Evolutionary conservation across 2,329 filamentous ascomycete genomes (phyloP), one percentile per base, ranked within the genome.

Genomic region (Colletotrichum eremochloae): DNA sequence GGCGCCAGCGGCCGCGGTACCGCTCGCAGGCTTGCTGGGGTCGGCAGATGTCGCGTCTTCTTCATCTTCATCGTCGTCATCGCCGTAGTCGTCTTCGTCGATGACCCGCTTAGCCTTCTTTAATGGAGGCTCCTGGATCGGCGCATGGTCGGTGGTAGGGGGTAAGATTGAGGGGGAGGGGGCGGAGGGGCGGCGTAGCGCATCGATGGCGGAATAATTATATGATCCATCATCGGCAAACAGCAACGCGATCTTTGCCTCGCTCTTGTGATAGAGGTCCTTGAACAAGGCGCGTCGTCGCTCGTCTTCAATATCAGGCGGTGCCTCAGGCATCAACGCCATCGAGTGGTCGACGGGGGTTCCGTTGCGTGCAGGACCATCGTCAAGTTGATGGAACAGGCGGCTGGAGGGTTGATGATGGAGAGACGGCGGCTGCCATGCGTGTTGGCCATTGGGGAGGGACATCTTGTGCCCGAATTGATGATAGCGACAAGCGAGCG

Each of bases 11-110:
- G 86, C 84, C 62, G 84, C 81, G 75, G 81, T 84, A 79, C 77
- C 88, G 82, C 76, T 87, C 84, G 78, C 89, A 84, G 74, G 87
- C 84, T 75, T 86, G 80, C 75, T 86, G 84, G 88, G 85, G 75
- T 88, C 86, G 75, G 88, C 85, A 83, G 89, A 85, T 1, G 90
- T 87, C 24, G 91, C 90, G 56, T 90, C 91, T 20, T 92, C 91
- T 9, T 92, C 90, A 1, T 94, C 92, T 12, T 92, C 89, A 20
- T 94, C 93, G 53, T 96, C 93, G 70, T 97, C 95, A 77, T 96
- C 93, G 76, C 93, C 93, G 79, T 96, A 95, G 82, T 96, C 92
- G 77, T 95, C 93, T 80, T 96, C 94, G 77, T 95, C 91, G 86
- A 96, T 95, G 80, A 90, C 87, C 78, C 94, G 89, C 81, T 92